Base-by-base conservation (phyloP, 1,284 basidiomycete species). In the Apiotrichum gracile region DNA sequence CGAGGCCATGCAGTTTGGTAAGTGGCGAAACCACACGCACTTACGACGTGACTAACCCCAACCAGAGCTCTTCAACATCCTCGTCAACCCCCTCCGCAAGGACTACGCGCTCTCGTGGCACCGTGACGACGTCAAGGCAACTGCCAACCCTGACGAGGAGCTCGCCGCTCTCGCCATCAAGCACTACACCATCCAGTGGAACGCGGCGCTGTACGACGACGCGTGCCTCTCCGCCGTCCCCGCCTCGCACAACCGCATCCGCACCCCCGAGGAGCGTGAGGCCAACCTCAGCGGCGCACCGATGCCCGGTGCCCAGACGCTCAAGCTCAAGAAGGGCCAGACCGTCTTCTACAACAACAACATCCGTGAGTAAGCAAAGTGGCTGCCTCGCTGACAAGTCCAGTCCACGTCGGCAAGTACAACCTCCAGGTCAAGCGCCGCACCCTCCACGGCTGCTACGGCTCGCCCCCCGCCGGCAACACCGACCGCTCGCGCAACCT, bases 281-380 rank as follows among this genome's bases (percentile, higher is more conserved):
- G 80, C 69, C 57, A 84, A 80, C 9, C 72, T 76, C 44, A 79
- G 79, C 26, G 87, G 83, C 0, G 63, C 64, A 4, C 72, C 85
- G 60, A 88, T 88, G 87, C 86, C 86, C 0, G 85, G 84, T 3
- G 78, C 81, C 1, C 77, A 85, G 13, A 77, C 74, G 24, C 80
- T 89, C 25, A 72, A 73, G 0, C 76, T 90, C 4, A 78, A 84
- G 66, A 79, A 78, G 1, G 87, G 88, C 0, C 85, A 91, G 60
- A 85, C 85, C 0, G 85, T 86, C 14, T 89, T 89, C 70, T 90
- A 90, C 71, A 87, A 88, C 66, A 84, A 82, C 64, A 87, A 90
- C 64, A 86, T 90, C 58, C 75, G 90, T 27, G 86, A 89, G 62
- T 60, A 10, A 5, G 16, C 25, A 31, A 22, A 22, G n/a, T 7